Base-by-base conservation (phyloP, 1,139 yeast species). In the Pichia sp. region DNA sequence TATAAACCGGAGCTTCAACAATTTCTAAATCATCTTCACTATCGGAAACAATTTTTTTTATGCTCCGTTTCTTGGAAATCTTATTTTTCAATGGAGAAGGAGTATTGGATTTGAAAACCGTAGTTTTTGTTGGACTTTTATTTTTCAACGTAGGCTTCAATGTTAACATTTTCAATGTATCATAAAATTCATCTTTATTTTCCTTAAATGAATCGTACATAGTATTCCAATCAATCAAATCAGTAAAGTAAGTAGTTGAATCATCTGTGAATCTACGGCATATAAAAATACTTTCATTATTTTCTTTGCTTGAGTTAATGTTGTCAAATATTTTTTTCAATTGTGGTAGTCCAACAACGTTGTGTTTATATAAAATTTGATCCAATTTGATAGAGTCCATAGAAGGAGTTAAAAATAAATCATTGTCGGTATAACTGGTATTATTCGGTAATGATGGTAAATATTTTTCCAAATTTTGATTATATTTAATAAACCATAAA, bases 371-470 rank as follows among this genome's bases (percentile, higher is more conserved):
- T 3, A 69, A 52, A 7, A 73, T 64, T 36, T 67, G 66, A 0
- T 49, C 44, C 10, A 73, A 54, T n/a, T 56, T 52, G 4, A 75
- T 58, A 39, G 68, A 69, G 9, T 66, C 70, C 34, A 61, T 46
- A 36, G 68, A 64, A 0, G 79, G 68, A 1, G 79, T 70, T 25
- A 76, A 53, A 46, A 74, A 71, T 9, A 76, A 48, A 55, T 76
- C 81, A 53, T 70, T 66, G 2, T 50, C 49, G 3, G 29, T 41
- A 34, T 47, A 49, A 18, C 39, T 39, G 29, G 44, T 43, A 11
- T 32, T 36, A 18, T 42, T 34, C 10, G 41, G 25, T 18, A 39
- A 34, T 6, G 41, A 49, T 0, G 67, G 64, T 6, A 49, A 37
- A 10, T 63, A 37, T 3, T 55, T 54, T 1, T 55, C 53, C 3